A percentile compares a stretch with the other conserved stretches of the same genome.
These are phyloP conservation scores for Zasmidium cellare DNA, from an alignment of 2,329 filamentous ascomycete genomes.

Conservation along the genomic window DNA sequence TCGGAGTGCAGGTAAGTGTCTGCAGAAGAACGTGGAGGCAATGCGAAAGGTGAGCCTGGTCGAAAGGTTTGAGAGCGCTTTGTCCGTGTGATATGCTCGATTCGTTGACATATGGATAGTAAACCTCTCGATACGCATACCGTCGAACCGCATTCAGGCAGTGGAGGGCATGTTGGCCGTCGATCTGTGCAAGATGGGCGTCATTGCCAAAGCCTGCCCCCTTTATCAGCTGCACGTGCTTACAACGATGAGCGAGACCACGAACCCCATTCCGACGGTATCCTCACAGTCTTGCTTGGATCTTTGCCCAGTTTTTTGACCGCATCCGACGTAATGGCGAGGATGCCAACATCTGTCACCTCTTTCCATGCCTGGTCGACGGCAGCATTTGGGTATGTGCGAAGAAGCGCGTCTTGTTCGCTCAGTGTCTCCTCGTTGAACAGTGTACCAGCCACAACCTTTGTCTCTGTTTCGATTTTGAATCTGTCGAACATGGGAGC, in stretches of 20 bases:
- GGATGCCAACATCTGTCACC: constrained; percentile 2
- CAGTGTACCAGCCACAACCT: constrained; percentile 1
- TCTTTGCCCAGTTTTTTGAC: background rate
- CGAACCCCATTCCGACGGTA: too few relatives aligned
- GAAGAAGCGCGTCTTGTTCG: background rate
- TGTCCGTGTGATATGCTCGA: background rate
- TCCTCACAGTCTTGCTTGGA: too few relatives aligned
- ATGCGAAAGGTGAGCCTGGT: background rate
- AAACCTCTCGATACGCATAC: constrained; percentile 6
- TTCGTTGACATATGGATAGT: background rate
- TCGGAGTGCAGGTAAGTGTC: constrained; percentile 6
- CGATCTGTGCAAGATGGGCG: constrained; percentile 3
- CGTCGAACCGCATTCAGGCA: constrained; percentile 4
- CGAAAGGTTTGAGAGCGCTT: too few relatives aligned
- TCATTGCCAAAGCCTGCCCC: background rate
- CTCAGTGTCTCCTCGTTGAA: constrained; percentile 5
- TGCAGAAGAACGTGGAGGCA: constrained; percentile 4
- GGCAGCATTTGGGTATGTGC: background rate
- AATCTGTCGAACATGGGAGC: constrained; percentile 1
- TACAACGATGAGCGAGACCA: too few relatives aligned
- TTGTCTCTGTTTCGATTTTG: constrained; percentile 3
- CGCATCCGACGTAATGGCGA: background rate
- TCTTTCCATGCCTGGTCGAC: background rate
- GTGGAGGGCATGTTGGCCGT: constrained; percentile 7
- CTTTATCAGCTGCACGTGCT: background rate